A percentile compares a stretch with the other conserved stretches of the same genome.
These are phyloP conservation scores for Starmera stellimalicola DNA, from an alignment of 1,139 yeast species.

Conservation along the genomic window DNA sequence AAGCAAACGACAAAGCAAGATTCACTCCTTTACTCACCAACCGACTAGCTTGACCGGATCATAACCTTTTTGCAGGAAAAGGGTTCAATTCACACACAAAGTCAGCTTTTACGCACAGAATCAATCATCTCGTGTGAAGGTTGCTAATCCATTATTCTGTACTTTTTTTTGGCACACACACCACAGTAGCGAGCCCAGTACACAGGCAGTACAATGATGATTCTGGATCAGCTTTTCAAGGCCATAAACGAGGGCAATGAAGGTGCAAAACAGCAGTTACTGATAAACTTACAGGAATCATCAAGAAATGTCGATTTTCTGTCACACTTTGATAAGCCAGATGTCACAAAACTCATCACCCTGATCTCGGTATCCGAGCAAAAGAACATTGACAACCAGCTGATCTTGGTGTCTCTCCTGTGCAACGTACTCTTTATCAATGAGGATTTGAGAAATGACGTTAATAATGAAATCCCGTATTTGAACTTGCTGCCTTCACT, in stretches of 20 bases:
- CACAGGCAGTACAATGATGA: not conserved
- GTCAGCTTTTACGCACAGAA: too few species aligned
- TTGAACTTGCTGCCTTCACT: constrained; percentile 8
- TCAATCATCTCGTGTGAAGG: too few species aligned
- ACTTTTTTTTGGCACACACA: too few species aligned
- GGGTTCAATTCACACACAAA: too few species aligned
- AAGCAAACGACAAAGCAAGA: too few species aligned
- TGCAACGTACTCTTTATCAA: constrained; percentile 15
- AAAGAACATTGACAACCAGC: constrained; percentile 6
- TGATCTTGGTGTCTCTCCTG: constrained; percentile 13
- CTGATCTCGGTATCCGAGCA: constrained; percentile 5
- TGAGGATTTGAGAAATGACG: constrained; percentile 8
- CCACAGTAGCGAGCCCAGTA: too few species aligned
- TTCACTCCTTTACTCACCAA: too few species aligned
- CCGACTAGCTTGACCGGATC: too few species aligned
- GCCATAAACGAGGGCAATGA: not conserved
- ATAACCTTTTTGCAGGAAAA: too few species aligned
- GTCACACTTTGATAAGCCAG: constrained; percentile 5
- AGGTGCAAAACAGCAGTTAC: not conserved
- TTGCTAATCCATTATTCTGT: too few species aligned
- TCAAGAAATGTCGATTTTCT: constrained; percentile 12
- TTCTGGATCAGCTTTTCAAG: not conserved
- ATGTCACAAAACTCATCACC: constrained; percentile 6
- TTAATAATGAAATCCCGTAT: not conserved
- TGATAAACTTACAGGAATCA: not conserved